Evolutionary conservation across 2,329 filamentous ascomycete species (phyloP).

Genomic region (Aspergillus pseudoterreus): DNA sequence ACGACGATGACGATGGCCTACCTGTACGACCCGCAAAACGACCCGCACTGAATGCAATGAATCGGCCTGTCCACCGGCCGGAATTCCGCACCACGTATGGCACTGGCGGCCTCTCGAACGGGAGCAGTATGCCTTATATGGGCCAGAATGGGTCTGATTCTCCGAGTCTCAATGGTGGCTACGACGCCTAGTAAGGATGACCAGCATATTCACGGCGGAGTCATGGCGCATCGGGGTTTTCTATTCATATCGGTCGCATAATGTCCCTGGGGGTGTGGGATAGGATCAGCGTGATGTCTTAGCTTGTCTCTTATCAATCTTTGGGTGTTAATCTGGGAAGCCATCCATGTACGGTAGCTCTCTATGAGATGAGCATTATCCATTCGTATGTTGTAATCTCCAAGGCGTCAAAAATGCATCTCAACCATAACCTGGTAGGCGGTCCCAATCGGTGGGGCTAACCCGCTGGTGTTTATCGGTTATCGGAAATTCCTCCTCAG

Average conservation of each 20-base stretch:
- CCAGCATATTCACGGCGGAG: constrained; percentile 16
- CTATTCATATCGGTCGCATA: constrained; percentile 2
- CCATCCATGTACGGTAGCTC: too few species aligned
- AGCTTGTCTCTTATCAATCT: background rate
- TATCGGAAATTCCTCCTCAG: background rate
- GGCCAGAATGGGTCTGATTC: constrained; percentile 15
- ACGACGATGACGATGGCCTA: constrained; percentile 45
- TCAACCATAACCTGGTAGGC: background rate
- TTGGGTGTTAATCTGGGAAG: too few species aligned
- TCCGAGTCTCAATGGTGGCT: constrained; percentile 6
- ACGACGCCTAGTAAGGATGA: constrained; percentile 13
- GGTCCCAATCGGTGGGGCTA: background rate
- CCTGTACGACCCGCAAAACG: constrained; percentile 36
- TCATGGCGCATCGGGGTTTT: constrained; percentile 14
- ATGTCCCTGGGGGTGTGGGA: constrained; percentile 5
- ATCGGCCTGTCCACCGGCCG: constrained; percentile 19
- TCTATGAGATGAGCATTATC: too few species aligned
- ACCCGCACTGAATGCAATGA: constrained; percentile 20
- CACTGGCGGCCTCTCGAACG: constrained; percentile 17
- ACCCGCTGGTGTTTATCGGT: background rate
- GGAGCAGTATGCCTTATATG: constrained; percentile 15
- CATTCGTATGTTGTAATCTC: too few species aligned
- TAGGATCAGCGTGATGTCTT: background rate
- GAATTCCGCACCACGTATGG: constrained; percentile 20
- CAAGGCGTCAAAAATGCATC: too few species aligned